Conservation (phyloP, 2,329 filamentous ascomycete species). For the Exophiala viscosa region DNA sequence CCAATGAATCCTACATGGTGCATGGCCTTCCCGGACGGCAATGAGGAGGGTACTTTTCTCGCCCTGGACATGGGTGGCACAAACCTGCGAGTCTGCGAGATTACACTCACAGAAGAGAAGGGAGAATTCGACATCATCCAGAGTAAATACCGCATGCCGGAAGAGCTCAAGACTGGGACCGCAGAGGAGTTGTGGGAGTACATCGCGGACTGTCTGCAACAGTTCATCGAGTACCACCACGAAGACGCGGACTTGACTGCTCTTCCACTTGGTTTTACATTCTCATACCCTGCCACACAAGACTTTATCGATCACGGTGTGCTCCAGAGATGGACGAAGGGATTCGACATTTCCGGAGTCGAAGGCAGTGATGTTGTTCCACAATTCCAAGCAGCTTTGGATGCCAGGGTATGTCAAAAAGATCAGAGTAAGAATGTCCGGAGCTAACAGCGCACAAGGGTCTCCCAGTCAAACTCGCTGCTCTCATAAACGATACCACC, state of each 20-base stretch:
- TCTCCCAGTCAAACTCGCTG: constrained; percentile 71
- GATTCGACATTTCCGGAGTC: constrained; percentile 88
- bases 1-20: constrained; percentile 99
- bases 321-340: constrained; percentile 94
- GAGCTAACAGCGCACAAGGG: constrained; percentile 16
- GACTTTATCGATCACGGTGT: constrained; percentile 90
- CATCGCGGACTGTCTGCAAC: constrained; percentile 85
- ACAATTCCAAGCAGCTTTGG: constrained; percentile 75
- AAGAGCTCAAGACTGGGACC: constrained; percentile 81
- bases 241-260: constrained; percentile 58
- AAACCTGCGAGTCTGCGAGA: constrained; percentile 91
- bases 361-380: constrained; percentile 88
- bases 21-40: constrained; percentile 79
- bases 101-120: constrained; percentile 79
- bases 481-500: constrained; percentile 95
- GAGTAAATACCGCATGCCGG: constrained; percentile 92
- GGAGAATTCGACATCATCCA: constrained; percentile 93
- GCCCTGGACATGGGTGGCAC: constrained; percentile 96
- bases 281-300: constrained; percentile 91
- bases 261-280: constrained; percentile 85
- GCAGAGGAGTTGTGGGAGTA: constrained; percentile 91
- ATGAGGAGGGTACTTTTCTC: constrained; percentile 82
- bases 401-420: constrained; percentile 55
- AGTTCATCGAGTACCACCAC: constrained; percentile 85
- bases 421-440: neutral